Base-by-base conservation (phyloP, 2,329 filamentous ascomycete genomes). In the Cladophialophora bantiana region DNA sequence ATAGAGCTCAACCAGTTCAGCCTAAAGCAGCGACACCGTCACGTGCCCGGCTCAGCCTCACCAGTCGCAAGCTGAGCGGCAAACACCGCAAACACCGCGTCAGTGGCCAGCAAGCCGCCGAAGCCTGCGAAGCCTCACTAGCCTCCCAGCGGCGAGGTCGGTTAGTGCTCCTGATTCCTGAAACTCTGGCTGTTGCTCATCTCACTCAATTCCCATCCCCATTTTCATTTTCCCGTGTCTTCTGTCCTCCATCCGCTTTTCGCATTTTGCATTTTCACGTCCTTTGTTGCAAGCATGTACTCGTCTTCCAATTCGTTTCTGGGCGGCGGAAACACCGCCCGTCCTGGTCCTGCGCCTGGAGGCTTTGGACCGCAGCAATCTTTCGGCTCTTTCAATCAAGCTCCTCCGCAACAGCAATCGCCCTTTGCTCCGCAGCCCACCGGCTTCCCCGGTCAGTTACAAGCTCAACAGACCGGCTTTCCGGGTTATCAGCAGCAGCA, bases 251-350 rank as follows among this genome's bases (percentile, higher is more conserved):
- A 71, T 73, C 71, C 72, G 66, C 67, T 69, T 68, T 64, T 62
- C 71, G 26, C 68, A 71, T 72, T 61, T 7, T 40, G 52, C 34
- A n/a, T 61, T 72, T 61, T 7, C 31, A 50, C 34, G 32, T 61
- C 45, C 62, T 73, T 72, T 65, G 63, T 71, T 70, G 71, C 67
- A 68, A 72, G 77, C 80, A 97, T 97, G 94, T 98, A 92, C 83
- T 95, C 93, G 72, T 92, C 90, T 78, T 91, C 92, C 72, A 96
- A 91, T 83, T 89, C 91, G 71, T 97, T 90, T 80, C 82, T 96
- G 75, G 93, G 93, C 80, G 90, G 89, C 81, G 87, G 85, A 78
- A 92, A 89, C 77, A 90, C 85, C 83, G 87, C 90, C 78, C 90
- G 89, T 68, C 91, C 90, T 58, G 88, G 88, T 62, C 91, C 90